Base-by-base conservation (phyloP, 352 stramenopile genomes). In the Chrysophaeum taylorii region DNA sequence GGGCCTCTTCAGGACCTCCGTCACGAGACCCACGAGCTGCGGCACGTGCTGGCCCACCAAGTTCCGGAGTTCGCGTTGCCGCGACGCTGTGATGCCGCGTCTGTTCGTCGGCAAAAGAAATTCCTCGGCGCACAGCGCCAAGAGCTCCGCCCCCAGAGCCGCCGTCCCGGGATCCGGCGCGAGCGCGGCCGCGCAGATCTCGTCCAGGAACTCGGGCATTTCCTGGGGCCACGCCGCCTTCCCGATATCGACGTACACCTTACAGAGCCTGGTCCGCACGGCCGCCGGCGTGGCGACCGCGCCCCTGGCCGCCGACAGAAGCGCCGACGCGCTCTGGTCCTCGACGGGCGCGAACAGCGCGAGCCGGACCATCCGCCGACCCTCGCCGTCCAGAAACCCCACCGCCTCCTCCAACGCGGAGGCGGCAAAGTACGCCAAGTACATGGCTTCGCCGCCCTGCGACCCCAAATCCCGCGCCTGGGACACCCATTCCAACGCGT, bases 341-440 rank as follows among this genome's bases (percentile, higher is more conserved):
- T 66, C 27, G 9, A 21, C 52, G 12, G 52, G 52, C 12, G 25
- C 52, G 52, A 63, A 63, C 9, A 63, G 12, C 52, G 25, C 52
- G 52, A 31, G 15, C 7, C 52, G 25, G 2, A 63, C 29, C 9
- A 31, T 31, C 27, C 21, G 33, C 16, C 57, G 57, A 2, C 57
- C 57, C 33, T 16, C 57, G 14, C 1, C 16, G 57, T 36, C 57
- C 14, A 48, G 1, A 15, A 66, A 31, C 9, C 57, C 9, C 2
- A 66, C 57, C 1, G 57, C 57, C 27, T 66, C 57, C 57, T 66
- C 57, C 1, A 66, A 25, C 31, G 27, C 57, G 9, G 57, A 66
- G 1, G 57, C 57, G 57, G 14, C 41, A 16, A 16, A 66, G 57
- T 66, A 66, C 12, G 33, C 18, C 31, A 66, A 31, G 57, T 66